Percentiles rank a stretch among this genome's conserved stretches.
Evolutionary conservation across 257 asterid species (phyloP).

Genomic region (Voacanga thouarsii): DNA sequence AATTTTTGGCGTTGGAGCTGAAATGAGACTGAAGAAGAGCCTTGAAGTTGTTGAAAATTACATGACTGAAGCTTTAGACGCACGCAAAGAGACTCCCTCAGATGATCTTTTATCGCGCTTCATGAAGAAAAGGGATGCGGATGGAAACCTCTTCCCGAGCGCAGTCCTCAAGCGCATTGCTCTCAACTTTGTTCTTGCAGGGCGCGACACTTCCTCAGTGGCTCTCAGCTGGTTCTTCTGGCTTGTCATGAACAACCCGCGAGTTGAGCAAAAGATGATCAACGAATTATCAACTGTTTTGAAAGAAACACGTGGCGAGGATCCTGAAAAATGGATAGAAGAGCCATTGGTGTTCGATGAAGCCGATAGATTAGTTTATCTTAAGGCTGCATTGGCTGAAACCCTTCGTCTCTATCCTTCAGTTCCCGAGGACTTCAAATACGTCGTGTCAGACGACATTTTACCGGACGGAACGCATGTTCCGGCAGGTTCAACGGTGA

Average conservation of each 20-base stretch:
- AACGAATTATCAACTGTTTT: slow-evolving; percentile 43
- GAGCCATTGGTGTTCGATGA: slow-evolving; percentile 77
- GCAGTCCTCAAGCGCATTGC: slow-evolving; percentile 66
- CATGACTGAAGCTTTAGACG: slow-evolving; percentile 66
- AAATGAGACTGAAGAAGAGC: slow-evolving; percentile 43
- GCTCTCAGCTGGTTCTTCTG: slow-evolving; percentile 93
- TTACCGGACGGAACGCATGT: slow-evolving; percentile 65
- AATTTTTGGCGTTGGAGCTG: slow-evolving; percentile 52
- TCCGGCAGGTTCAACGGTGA: slow-evolving; percentile 80
- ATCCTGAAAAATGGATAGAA: slow-evolving; percentile 48
- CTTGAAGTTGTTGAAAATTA: slow-evolving; percentile 62
- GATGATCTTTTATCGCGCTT: slow-evolving; percentile 76
- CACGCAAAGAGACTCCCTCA: slow-evolving; percentile 59
- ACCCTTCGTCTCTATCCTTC: slow-evolving; percentile 81
- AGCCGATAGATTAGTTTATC: slow-evolving; percentile 63
- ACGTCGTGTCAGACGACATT: slow-evolving; percentile 60
- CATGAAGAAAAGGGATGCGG: slow-evolving; percentile 59
- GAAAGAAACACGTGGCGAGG: slow-evolving; percentile 45
- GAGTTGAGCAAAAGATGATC: slow-evolving; percentile 55
- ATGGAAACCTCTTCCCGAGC: slow-evolving; percentile 51
- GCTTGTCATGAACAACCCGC: slow-evolving; percentile 55
- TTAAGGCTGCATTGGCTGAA: slow-evolving; percentile 70
- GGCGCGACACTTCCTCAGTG: slow-evolving; percentile 83
- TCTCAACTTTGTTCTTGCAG: slow-evolving; percentile 77
- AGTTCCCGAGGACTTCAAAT: slow-evolving; percentile 77